These are phyloP conservation scores for Gentiana straminea DNA, from an alignment of 257 asterid genomes.

Conservation along the genomic window DNA sequence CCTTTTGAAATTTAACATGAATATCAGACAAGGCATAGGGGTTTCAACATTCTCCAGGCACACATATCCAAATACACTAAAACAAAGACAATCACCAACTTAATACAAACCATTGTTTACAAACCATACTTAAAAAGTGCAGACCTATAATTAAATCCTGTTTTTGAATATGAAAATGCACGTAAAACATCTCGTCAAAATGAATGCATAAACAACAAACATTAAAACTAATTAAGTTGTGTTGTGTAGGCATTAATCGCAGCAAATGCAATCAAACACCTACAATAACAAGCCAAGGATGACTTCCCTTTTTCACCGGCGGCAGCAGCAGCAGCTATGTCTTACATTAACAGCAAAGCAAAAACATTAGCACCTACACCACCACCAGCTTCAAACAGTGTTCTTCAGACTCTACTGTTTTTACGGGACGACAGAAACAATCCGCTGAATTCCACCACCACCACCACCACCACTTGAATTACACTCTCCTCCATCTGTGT, in stretches of 20 bases:
- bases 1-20: no score
- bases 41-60: no score
- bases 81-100: no score
- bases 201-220: slow-evolving; percentile 1
- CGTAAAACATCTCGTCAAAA: neutral
- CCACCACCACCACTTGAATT: slow-evolving; percentile 3
- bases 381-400: neutral
- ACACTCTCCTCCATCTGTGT: neutral
- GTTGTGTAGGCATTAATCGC: slow-evolving; percentile 4
- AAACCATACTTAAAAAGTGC: no score
- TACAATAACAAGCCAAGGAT: slow-evolving; percentile 22
- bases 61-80: no score
- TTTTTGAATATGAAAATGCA: neutral
- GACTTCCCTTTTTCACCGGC: slow-evolving; percentile 20
- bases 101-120: no score
- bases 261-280: slow-evolving; percentile 3
- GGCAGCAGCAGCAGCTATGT: slow-evolving; percentile 10
- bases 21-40: no score
- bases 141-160: no score
- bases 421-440: slow-evolving; percentile 8
- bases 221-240: neutral
- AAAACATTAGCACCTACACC: slow-evolving; percentile 3
- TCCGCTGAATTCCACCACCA: slow-evolving; percentile 5
- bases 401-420: neutral
- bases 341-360: slow-evolving; percentile 1